Conservation (phyloP, 1,139 yeast genomes). For the Kodamaea suecica region DNA sequence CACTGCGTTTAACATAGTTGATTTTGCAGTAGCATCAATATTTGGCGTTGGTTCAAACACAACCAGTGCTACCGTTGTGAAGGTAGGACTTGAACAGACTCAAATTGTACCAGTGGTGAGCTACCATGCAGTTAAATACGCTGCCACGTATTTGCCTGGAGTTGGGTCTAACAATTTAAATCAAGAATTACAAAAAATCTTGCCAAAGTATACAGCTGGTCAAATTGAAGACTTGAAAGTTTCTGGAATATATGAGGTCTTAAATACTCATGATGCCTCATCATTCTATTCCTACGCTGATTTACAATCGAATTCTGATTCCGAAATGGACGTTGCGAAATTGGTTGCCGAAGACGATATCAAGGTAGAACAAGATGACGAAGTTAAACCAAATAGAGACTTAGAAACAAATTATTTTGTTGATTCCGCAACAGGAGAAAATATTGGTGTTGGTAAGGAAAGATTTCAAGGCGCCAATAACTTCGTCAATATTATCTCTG, state of each 20-base stretch:
- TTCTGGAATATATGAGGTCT: slow-evolving; percentile 75
- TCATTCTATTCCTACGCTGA: slow-evolving; percentile 60
- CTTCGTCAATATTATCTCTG: slow-evolving; percentile 54
- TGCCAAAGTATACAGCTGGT: slow-evolving; percentile 55
- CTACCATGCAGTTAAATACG: slow-evolving; percentile 56
- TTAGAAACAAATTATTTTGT: slow-evolving; percentile 64
- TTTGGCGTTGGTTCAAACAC: slow-evolving; percentile 68
- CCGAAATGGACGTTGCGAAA: slow-evolving; percentile 83
- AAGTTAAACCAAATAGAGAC: slow-evolving; percentile 51
- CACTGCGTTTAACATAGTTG: slow-evolving; percentile 69
- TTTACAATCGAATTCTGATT: slow-evolving; percentile 57
- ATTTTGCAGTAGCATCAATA: slow-evolving; percentile 65
- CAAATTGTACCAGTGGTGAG: slow-evolving; percentile 80
- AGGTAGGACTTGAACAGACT: slow-evolving; percentile 72
- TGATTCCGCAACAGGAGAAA: slow-evolving; percentile 51
- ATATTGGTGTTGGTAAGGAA: slow-evolving; percentile 72
- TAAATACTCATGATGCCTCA: slow-evolving; percentile 48
- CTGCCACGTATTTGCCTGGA: slow-evolving; percentile 44
- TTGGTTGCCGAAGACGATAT: slow-evolving; percentile 77
- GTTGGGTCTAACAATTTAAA: slow-evolving; percentile 69
- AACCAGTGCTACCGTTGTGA: slow-evolving; percentile 67
- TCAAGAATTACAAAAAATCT: slow-evolving; percentile 41
- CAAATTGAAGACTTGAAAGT: slow-evolving; percentile 76
- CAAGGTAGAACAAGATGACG: slow-evolving; percentile 30
- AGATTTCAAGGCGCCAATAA: slow-evolving; percentile 75